Base-by-base conservation (phyloP, 305 asterid species). In the Rubia peregrina region DNA sequence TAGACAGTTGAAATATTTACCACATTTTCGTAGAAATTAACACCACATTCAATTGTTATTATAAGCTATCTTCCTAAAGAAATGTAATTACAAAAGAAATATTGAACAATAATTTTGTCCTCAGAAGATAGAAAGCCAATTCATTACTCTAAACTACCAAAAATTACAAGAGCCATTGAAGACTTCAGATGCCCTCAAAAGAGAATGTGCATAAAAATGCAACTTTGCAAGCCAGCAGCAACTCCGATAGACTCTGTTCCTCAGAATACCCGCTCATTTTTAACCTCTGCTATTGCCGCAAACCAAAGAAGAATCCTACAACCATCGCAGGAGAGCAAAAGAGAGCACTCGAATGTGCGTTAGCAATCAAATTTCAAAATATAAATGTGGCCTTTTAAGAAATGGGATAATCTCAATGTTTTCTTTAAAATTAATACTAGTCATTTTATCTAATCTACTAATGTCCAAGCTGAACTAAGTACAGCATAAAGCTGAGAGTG, bases 271-370 rank as follows among this genome's bases (percentile, higher is more conserved):
- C 21, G 57, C 57, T 49, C 57, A 49, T 24, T 16, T 49, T 0
- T 3, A 49, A 7, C 21, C 13, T 49, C 56, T 49, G 59, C 1
- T 53, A n/a, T n/a, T 17, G 59, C 59, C 59, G 22, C 24, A 3
- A 1, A n/a, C 59, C 59, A 7, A 53, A 26, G n/a, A 60, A 30
- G 19, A 12, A 22, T 3, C 65, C 65, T 60, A 26, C 17, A 60
- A 26, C 36, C 38, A 22, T 7, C 64, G 7, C 17, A 26, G 36
- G 14, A 7, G 2, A 5, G 22, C n/a, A 17, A 21, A 26, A 56
- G 62, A 63, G 61, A 24, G 51, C 75, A 56, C 75, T 59, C 21
- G 17, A 30, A 64, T 44, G 64, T 33, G 75, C 71, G 7, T 75
- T 71, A 70, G 79, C 53, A 53, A 22, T 12, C 2, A 7, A 71